Conservation (phyloP, 306 rosid genomes). For the Quercus alba region DNA sequence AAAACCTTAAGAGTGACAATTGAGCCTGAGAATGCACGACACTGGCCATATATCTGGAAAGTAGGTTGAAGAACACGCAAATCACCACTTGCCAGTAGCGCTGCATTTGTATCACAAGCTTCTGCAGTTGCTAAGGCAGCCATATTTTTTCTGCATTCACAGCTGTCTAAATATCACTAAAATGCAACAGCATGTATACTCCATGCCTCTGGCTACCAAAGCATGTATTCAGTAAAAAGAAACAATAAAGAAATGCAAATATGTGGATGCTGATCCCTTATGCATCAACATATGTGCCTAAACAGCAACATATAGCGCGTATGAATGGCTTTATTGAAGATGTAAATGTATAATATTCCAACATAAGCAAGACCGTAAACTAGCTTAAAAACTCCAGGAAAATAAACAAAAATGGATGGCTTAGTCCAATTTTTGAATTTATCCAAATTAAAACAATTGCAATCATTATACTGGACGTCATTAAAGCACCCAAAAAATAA, state of each 20-base stretch:
- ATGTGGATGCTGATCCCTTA: neutral
- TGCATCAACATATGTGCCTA: neutral
- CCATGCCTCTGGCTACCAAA: no score
- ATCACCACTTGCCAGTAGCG: constrained; percentile 37
- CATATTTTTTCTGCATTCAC: constrained; percentile 4
- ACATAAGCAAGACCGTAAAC: neutral
- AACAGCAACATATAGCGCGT: neutral
- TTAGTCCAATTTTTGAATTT: neutral
- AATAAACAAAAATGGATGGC: neutral
- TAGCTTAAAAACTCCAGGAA: neutral
- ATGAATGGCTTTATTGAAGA: neutral
- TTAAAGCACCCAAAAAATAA: neutral
- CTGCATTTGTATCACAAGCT: constrained; percentile 39
- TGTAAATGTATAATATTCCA: neutral
- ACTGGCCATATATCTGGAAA: constrained; percentile 37
- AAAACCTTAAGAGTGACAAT: constrained; percentile 41
- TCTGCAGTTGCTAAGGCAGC: constrained; percentile 22
- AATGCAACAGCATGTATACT: neutral
- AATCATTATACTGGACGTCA: neutral
- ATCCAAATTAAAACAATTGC: neutral
- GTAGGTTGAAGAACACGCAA: constrained; percentile 40
- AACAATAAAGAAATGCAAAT: neutral
- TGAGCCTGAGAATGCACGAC: constrained; percentile 39
- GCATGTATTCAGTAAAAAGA: no score
- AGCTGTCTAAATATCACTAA: neutral